Conservation (phyloP, 768 basidiomycete species). For the Lentinus tigrinus region DNA sequence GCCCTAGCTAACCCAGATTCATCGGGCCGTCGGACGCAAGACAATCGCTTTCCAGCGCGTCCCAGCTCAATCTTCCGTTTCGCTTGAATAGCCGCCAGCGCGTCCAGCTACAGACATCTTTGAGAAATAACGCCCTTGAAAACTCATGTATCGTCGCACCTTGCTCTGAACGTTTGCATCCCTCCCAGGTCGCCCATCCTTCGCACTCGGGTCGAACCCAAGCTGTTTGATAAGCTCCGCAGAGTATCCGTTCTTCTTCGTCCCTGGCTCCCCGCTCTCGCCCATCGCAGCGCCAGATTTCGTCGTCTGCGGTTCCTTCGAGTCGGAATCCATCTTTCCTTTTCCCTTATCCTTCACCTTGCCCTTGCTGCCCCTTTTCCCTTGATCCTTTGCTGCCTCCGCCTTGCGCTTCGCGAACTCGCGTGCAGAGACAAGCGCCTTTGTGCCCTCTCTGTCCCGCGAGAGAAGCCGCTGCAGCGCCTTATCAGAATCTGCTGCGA, state of each 20-base stretch:
- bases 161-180: constrained; percentile 49
- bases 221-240: constrained; percentile 66
- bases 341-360: constrained; percentile 15
- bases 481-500: constrained; percentile 59
- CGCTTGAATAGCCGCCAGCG: constrained; percentile 51
- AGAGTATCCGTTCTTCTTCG: constrained; percentile 54
- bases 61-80: constrained; percentile 57
- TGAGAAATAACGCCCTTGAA: background rate
- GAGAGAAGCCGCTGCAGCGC: constrained; percentile 59
- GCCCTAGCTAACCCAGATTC: too few species aligned
- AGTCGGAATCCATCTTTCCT: constrained; percentile 20
- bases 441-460: constrained; percentile 69
- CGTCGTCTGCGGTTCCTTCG: too few species aligned
- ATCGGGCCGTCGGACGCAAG: constrained; percentile 38
- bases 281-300: constrained; percentile 6
- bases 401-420: constrained; percentile 38
- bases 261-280: constrained; percentile 13
- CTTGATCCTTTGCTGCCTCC: constrained; percentile 21
- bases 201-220: constrained; percentile 76
- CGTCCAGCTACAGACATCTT: constrained; percentile 44
- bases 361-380: constrained; percentile 17
- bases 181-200: constrained; percentile 44
- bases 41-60: constrained; percentile 51
- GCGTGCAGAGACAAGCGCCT: constrained; percentile 58
- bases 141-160: constrained; percentile 36